Evolutionary conservation across 1,284 basidiomycete species (phyloP).

Genomic region (Lentinula novae-zelandiae): DNA sequence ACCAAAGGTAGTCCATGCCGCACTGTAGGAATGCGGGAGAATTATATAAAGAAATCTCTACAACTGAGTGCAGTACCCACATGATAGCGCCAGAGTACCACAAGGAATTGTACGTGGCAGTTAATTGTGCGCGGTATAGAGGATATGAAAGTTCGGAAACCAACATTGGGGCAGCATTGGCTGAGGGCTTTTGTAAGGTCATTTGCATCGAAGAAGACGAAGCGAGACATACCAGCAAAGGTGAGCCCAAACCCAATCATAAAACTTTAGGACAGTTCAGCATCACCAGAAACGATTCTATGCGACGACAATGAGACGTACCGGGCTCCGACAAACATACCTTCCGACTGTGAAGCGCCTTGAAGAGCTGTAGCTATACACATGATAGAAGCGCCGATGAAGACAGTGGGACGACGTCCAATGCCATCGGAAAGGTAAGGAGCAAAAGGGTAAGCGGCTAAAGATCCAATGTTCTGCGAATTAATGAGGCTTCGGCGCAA

Average conservation of each 20-base stretch:
- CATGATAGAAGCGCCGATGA: conserved; percentile 64
- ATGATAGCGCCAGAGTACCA: conserved; percentile 77
- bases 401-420: conserved; percentile 61
- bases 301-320: conserved; percentile 22
- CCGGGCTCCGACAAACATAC: conserved; percentile 81
- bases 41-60: background rate
- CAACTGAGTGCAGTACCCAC: conserved; percentile 31
- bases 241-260: conserved; percentile 78
- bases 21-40: conserved; percentile 31
- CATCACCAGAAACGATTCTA: background rate
- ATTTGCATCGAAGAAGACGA: background rate
- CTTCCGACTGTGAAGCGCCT: conserved; percentile 65
- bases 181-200: conserved; percentile 21
- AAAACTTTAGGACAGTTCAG: conserved; percentile 37
- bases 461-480: conserved; percentile 59
- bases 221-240: conserved; percentile 47
- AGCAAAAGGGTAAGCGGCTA: conserved; percentile 66
- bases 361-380: conserved; percentile 64
- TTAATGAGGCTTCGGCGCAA: background rate
- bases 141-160: conserved; percentile 79
- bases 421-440: conserved; percentile 69
- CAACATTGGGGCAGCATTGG: conserved; percentile 70
- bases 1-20: conserved; percentile 75
- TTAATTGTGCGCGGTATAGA: conserved; percentile 67
- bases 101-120: conserved; percentile 74